These are phyloP conservation scores for Penicillium sclerotigenum DNA, from an alignment of 2,329 filamentous ascomycete genomes.

Conservation along the genomic window DNA sequence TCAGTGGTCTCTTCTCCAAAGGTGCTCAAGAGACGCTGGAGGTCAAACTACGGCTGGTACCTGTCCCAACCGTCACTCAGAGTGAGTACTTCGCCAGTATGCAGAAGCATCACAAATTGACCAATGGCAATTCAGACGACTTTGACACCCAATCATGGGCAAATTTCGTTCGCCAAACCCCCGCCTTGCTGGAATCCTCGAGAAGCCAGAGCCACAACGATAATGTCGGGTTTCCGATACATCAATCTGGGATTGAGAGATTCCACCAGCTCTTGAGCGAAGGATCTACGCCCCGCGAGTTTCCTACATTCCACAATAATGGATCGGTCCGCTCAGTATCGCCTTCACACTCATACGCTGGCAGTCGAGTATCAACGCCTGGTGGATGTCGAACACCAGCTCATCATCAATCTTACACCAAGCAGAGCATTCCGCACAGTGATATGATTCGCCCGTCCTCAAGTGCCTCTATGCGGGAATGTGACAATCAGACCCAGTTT, in stretches of 20 bases:
- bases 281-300: conserved; percentile 43
- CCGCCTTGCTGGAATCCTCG: conserved; percentile 39
- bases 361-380: conserved; percentile 41
- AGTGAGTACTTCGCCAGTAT: conserved; percentile 60
- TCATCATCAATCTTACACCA: conserved; percentile 27
- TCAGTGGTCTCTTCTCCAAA: conserved; percentile 75
- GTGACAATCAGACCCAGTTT: conserved; percentile 29
- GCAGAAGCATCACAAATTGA: conserved; percentile 59
- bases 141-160: conserved; percentile 76
- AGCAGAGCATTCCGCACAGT: conserved; percentile 32
- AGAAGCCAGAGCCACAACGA: conserved; percentile 25
- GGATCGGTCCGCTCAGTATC: conserved; percentile 38
- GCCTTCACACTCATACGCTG: conserved; percentile 36
- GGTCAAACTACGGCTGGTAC: conserved; percentile 83
- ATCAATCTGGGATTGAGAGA: conserved; percentile 44
- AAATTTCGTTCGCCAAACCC: conserved; percentile 70
- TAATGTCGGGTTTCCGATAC: conserved; percentile 34
- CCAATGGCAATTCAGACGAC: conserved; percentile 55
- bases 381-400: conserved; percentile 26
- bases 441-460: conserved; percentile 59
- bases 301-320: conserved; percentile 29
- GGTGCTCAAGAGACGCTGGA: conserved; percentile 82
- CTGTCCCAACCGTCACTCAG: conserved; percentile 64
- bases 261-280: conserved; percentile 47
- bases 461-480: conserved; percentile 53